Evolutionary conservation across 345 rosid genomes (phyloP), one percentile per base, ranked within the genome.

Genomic region (Populus deltoides): DNA sequence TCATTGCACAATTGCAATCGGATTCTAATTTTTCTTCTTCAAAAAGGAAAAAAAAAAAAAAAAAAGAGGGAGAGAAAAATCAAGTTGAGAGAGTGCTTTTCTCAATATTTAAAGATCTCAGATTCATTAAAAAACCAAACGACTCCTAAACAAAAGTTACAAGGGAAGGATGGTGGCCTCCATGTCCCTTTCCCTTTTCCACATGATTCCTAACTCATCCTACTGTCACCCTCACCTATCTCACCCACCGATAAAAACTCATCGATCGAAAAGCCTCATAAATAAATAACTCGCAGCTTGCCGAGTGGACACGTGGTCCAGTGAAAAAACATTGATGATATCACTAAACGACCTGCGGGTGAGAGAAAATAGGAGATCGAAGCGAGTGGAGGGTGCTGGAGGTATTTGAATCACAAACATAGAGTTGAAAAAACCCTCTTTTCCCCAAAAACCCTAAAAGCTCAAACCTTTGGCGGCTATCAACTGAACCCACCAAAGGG

Each of bases 361-460:
- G 63, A 57, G 63, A 57, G 6, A 3, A 12, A 3, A n/a, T 57
- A 24, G 63, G 10, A 4, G 63, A n/a, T 10, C 63, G 63, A 9
- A 57, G 63, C 6, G 63, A 57, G 29, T n/a, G 63, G 78, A 65
- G 78, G 69, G 24, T 12, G 83, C 84, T 83, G 90, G 87, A 70
- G 85, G 82, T 90, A 90, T 90, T 90, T 88, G 89, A 87, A 86
- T 87, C 89, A 83, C 86, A 83, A 68, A 85, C 77, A 66, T 61
- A 18, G 74, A 74, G 61, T 74, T 78, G 61, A 27, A 86, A 81
- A 83, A 81, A 81, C 93, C 89, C 91, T 88, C 89, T 86, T 33
- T 62, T 38, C 65, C 72, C 18, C 62, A 33, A 35, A 75, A 53
- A 43, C 83, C 73, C 76, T 35, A 57, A n/a, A 51, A 31, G 72